Conservation (phyloP, 345 rosid species). For the Acer yangbiense region DNA sequence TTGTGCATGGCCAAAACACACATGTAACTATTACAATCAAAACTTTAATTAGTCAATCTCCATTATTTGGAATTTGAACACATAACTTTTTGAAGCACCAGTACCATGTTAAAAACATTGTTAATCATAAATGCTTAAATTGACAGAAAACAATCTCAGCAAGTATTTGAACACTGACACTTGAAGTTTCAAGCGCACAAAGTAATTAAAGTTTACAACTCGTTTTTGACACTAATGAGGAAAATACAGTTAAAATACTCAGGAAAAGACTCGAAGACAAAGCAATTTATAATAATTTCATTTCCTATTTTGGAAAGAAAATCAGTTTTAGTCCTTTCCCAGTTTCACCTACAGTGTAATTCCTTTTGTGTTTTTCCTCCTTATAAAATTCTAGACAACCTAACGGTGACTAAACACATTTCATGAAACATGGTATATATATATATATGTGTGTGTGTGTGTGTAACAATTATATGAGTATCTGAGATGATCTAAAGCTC, state of each 20-base stretch:
- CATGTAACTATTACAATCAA: neutral
- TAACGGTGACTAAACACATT: no score
- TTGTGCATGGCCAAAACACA: neutral
- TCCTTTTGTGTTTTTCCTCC: no score
- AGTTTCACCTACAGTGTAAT: no score
- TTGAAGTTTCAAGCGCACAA: neutral
- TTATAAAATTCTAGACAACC: no score
- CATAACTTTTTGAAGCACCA: neutral
- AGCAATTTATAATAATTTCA: no score
- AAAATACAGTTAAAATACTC: neutral
- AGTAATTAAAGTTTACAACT: neutral
- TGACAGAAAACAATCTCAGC: neutral
- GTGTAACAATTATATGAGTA: no score
- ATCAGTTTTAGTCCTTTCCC: no score
- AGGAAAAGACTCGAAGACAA: neutral
- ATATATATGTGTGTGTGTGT: no score
- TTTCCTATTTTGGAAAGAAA: no score
- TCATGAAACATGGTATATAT: no score
- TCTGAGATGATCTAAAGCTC: constrained; percentile 12
- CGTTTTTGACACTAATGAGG: neutral
- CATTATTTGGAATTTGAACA: neutral
- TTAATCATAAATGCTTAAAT: neutral
- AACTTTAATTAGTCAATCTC: neutral
- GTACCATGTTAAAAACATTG: neutral
- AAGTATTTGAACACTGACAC: neutral